A percentile compares a stretch with the other conserved stretches of the same genome.
Conservation (phyloP, 805 yeast species). For the Ogataea pignaliae region DNA sequence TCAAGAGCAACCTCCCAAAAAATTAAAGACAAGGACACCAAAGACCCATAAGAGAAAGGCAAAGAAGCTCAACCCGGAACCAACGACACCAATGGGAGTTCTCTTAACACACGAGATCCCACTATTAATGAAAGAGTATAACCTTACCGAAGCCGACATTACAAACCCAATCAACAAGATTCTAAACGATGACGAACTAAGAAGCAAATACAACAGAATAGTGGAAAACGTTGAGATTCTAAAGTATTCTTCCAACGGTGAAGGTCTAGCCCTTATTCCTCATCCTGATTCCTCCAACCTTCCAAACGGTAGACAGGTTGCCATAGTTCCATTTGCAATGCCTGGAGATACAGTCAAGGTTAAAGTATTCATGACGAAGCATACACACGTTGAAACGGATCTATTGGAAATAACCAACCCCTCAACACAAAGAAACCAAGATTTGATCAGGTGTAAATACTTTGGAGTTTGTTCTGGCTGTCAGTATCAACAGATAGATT, state of each 20-base stretch:
- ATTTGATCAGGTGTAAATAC: conserved; percentile 68
- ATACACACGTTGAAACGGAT: conserved; percentile 71
- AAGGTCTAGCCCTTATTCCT: conserved; percentile 69
- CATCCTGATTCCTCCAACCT: conserved; percentile 47
- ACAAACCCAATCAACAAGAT: conserved; percentile 62
- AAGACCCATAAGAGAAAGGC: conserved; percentile 36
- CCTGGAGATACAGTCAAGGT: conserved; percentile 79
- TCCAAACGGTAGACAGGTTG: conserved; percentile 47
- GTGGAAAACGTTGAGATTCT: conserved; percentile 56
- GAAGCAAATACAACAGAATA: conserved; percentile 42
- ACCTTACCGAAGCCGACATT: conserved; percentile 43
- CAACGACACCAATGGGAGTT: conserved; percentile 79
- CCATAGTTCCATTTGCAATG: conserved; percentile 77
- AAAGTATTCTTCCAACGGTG: conserved; percentile 73
- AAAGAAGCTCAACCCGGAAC: conserved; percentile 63
- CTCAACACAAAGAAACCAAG: conserved; percentile 46
- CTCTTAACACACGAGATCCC: conserved; percentile 63
- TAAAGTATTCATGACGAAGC: conserved; percentile 74
- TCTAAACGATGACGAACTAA: conserved; percentile 52
- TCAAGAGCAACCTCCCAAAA: too few relatives aligned
- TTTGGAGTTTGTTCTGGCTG: conserved; percentile 95
- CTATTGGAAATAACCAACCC: conserved; percentile 40
- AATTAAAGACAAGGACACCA: too few relatives aligned
- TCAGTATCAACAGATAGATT: conserved; percentile 79
- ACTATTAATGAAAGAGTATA: conserved; percentile 42